phyloP scores from a whole-genome alignment of 345 rosid species.

The Alliaria petiolata region DNA sequence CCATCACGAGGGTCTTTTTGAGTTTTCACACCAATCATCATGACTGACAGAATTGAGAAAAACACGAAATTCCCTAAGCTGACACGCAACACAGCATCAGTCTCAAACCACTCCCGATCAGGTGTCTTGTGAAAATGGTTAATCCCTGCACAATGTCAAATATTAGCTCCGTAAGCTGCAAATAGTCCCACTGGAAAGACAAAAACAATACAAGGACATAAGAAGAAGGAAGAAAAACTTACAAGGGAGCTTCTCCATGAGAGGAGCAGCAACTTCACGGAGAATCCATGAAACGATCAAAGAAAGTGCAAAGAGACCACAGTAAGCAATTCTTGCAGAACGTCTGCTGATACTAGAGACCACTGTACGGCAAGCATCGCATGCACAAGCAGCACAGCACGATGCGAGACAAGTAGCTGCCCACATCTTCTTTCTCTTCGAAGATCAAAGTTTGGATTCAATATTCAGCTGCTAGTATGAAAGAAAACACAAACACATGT shows the following conservation, averaged over 20 bases:
- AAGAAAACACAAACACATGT: neutral
- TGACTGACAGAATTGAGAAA: conserved; percentile 66
- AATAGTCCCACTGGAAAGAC: neutral
- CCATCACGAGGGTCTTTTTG: conserved; percentile 97
- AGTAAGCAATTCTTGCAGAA: conserved; percentile 96
- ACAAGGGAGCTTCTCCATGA: conserved; percentile 98
- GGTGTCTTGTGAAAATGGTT: conserved; percentile 89
- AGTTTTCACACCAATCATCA: conserved; percentile 91
- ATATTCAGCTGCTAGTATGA: conserved; percentile 17
- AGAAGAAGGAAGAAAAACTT: conserved; percentile 30
- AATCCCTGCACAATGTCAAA: conserved; percentile 60
- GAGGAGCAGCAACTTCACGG: conserved; percentile 97
- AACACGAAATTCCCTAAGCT: conserved; percentile 95
- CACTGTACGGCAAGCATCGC: conserved; percentile 88
- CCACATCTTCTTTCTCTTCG: conserved; percentile 79
- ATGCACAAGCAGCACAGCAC: conserved; percentile 97
- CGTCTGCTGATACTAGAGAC: conserved; percentile 90
- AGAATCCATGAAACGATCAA: conserved; percentile 92
- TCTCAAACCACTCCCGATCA: conserved; percentile 94
- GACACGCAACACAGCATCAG: conserved; percentile 94
- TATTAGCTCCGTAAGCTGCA: neutral
- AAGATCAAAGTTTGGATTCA: conserved; percentile 16
- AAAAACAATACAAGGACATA: neutral
- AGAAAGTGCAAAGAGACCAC: conserved; percentile 95
- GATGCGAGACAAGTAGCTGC: conserved; percentile 99